Percentiles rank a stretch among this genome's conserved stretches.
Conservation (phyloP, 2,329 filamentous ascomycete species). For the Cytospora mali region DNA sequence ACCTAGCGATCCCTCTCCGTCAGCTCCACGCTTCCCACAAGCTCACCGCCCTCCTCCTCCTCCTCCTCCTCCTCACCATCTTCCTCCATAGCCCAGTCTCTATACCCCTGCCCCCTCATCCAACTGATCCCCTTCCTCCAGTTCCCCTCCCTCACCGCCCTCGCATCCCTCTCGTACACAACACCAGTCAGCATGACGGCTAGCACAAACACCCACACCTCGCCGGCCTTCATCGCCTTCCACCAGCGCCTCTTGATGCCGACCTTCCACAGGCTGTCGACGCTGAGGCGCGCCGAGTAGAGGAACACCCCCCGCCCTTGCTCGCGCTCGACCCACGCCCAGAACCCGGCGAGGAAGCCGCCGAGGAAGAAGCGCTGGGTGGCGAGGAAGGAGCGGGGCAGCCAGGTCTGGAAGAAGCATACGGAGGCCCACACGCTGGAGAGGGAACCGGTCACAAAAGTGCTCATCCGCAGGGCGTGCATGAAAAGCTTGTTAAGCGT, state of each 20-base stretch:
- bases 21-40: constrained; percentile 9
- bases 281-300: constrained; percentile 74
- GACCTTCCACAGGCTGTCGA: constrained; percentile 89
- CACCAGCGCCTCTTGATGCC: constrained; percentile 90
- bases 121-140: constrained; percentile 75
- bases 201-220: constrained; percentile 80
- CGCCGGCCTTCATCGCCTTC: constrained; percentile 78
- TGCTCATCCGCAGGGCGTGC: constrained; percentile 71
- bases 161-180: constrained; percentile 73
- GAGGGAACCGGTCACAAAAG: constrained; percentile 81
- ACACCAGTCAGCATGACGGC: constrained; percentile 78
- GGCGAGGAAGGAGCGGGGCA: constrained; percentile 74
- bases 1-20: constrained; percentile 4
- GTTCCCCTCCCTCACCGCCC: constrained; percentile 65
- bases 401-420: constrained; percentile 81
- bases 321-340: constrained; percentile 75
- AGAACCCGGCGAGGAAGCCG: constrained; percentile 82
- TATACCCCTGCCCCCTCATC: constrained; percentile 74
- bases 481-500: constrained; percentile 68
- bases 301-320: constrained; percentile 71
- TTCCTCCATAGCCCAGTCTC: constrained; percentile 63
- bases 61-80: constrained; percentile 47
- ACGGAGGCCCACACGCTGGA: constrained; percentile 86
- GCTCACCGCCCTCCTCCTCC: constrained; percentile 34
- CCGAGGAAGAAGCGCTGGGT: constrained; percentile 89